Base-by-base conservation (phyloP, 2,329 filamentous ascomycete genomes). In the Colletotrichum sp. region DNA sequence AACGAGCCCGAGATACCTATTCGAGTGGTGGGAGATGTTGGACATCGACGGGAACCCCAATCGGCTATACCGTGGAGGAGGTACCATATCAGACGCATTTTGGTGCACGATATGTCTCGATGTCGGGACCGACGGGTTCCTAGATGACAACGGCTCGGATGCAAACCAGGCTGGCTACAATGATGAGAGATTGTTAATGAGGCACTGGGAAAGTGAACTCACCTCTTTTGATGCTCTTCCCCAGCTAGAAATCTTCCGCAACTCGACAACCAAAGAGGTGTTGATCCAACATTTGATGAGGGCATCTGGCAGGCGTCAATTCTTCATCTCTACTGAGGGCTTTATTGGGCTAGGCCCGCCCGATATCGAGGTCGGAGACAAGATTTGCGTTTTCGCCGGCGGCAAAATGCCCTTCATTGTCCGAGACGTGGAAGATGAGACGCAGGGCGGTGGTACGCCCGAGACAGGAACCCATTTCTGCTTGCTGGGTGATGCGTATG, bases 151-250 rank as follows among this genome's bases (percentile, higher is more conserved):
- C 39, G 18, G 1, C 18, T 48, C 9, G 2, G 10, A 13, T 0
- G 39, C 18, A 22, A 22, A n/a, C 1, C 39, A 12, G 0, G 39
- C 39, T 48, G 39, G 39, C 39, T 48, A n/a, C 39, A n/a, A 48
- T 2, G 1, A 48, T 12, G 39, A 48, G 18, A 7, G 39, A 48
- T 0, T n/a, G 1, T 4, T 1, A 0, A 48, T 22, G 0, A 48
- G 18, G 18, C 0, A 0, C 39, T 48, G 39, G 39, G 18, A 48
- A 18, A 48, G 39, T 4, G 18, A 48, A n/a, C 39, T 48, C 0
- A 2, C 39, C 18, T 0, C 39, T n/a, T 48, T n/a, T n/a, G n/a
- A n/a, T n/a, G n/a, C n/a, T 22, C 18, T 48, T 7, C 39, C 39
- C 6, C 39, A 48, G 39, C 18, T 48, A 6, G 39, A 48, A 22